Base-by-base conservation (phyloP, 192 early-diverging fungal genomes). In the Rhizoclosmatium globosum region DNA sequence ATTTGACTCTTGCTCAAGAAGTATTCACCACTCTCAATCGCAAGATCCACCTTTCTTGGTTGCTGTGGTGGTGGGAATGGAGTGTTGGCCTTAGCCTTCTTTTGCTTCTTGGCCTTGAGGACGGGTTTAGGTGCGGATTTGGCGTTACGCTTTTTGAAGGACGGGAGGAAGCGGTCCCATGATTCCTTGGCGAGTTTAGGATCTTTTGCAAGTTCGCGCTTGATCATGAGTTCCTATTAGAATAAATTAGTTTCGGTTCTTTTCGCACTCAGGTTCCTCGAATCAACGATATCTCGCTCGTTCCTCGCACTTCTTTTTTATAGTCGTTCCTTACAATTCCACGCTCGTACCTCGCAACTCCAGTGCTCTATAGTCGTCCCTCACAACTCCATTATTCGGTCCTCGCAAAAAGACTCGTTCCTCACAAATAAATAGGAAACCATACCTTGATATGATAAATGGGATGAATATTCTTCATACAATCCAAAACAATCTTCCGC, bases 401-500 rank as follows among this genome's bases (percentile, higher is more conserved):
- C 61, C 13, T 7, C 61, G 1, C 13, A 64, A 31, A 19, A 42
- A 11, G 65, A 47, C n/a, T 81, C 21, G 31, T 31, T 31, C 56
- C 31, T 42, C 13, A n/a, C 23, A n/a, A 1, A 57, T 61, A 67
- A 15, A 2, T 44, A 41, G 53, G 1, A 50, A 19, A 56, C 7
- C 7, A 68, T 88, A 91, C 91, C 85, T 97, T 97, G 83, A 99
- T 99, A 70, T 99, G 95, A 86, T 99, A 98, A 77, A 99, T 97
- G 44, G 98, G 98, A 84, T 99, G 98, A 53, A 98, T 85, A 85
- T 99, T 99, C 79, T 97, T 97, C 91, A 99, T 95, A 79, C 98
- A 99, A 85, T 99, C 98, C 64, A 95, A 84, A 2, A 99, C 93
- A 58, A 99, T 96, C 50, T 93, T 85, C 38, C 96, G 90, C 38